Evolutionary conservation across 192 early-diverging fungal genomes (phyloP).

Genomic region (Phycomyces nitens): DNA sequence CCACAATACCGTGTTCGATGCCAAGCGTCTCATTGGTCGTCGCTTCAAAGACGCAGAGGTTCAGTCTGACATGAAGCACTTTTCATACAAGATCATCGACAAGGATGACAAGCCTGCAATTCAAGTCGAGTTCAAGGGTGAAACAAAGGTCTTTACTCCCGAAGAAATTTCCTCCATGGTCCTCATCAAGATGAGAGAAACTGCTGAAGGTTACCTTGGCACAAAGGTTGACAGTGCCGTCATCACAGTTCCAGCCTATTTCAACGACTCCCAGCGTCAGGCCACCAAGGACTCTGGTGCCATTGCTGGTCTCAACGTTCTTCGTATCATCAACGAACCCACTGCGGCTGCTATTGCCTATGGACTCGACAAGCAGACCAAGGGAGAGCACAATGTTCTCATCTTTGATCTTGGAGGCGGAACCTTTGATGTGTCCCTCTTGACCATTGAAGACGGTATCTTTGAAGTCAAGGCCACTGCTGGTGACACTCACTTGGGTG

Average conservation of each 20-base stretch:
- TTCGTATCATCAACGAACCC: constrained; percentile 94
- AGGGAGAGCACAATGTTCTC: constrained; percentile 95
- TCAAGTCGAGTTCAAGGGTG: constrained; percentile 93
- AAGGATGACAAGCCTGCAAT: constrained; percentile 86
- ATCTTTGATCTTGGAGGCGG: constrained; percentile 98
- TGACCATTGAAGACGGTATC: constrained; percentile 96
- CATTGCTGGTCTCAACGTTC: constrained; percentile 84
- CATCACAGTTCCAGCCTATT: constrained; percentile 97
- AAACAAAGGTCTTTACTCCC: constrained; percentile 91
- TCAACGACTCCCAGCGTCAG: constrained; percentile 94
- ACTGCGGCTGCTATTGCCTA: constrained; percentile 92
- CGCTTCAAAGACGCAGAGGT: constrained; percentile 85
- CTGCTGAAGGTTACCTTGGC: constrained; percentile 78
- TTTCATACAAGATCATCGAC: constrained; percentile 87
- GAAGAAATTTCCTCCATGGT: constrained; percentile 97
- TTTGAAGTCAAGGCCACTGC: constrained; percentile 99
- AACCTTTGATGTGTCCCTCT: constrained; percentile 97
- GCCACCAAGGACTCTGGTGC: constrained; percentile 91
- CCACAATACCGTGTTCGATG: constrained; percentile 95
- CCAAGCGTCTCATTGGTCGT: constrained; percentile 97
- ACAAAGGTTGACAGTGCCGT: constrained; percentile 85
- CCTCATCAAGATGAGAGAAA: constrained; percentile 98
- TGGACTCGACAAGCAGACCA: constrained; percentile 77
- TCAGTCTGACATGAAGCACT: constrained; percentile 99
- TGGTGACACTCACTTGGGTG: constrained; percentile 98